Base-by-base conservation (phyloP, 2,329 filamentous ascomycete genomes). In the Fusarium oligoseptatum region DNA sequence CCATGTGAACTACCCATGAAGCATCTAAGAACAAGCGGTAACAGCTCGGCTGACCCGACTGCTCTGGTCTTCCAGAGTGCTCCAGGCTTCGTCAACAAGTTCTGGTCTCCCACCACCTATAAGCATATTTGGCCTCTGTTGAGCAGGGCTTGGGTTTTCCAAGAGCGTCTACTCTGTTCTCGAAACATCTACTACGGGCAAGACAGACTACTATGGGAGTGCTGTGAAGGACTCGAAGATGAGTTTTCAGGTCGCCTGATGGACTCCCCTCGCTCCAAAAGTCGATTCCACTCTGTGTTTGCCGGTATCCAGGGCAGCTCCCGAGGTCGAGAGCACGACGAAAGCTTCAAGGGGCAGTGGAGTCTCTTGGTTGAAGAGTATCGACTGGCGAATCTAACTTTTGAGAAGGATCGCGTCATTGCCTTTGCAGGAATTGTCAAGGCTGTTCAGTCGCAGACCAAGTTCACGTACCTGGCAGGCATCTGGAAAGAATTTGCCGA, bases 401-500 rank as follows among this genome's bases (percentile, higher is more conserved):
- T 34, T 36, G 52, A 57, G 14, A 57, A 34, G 52, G 52, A 57
- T 8, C 32, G 52, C 2, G 29, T 57, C 7, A 57, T 57, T 8
- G 32, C 52, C 12, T 57, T 57, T 37, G 52, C 52, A 7, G 52
- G 52, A 0, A 22, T 57, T 7, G 52, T 36, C n/a, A 34, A 36
- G 8, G 52, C 52, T 22, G 29, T 57, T 15, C 32, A 57, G 12
- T 36, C 29, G 1, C 32, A 57, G 12, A 57, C 52, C 20, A 57
- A 17, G 27, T 57, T 34, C 24, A 34, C n/a, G n/a, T 63, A 56
- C 11, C 20, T 71, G 39, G 68, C 61, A 14, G 68, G 66, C 15
- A 58, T 68, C 17, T 68, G 66, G 68, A 68, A 58, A 45, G 68
- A 71, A 22, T 58, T 68, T 24, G 66, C 57, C 3, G 68, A 71